These are phyloP conservation scores for Candida schatavii DNA, from an alignment of 805 yeast genomes.

Conservation along the genomic window DNA sequence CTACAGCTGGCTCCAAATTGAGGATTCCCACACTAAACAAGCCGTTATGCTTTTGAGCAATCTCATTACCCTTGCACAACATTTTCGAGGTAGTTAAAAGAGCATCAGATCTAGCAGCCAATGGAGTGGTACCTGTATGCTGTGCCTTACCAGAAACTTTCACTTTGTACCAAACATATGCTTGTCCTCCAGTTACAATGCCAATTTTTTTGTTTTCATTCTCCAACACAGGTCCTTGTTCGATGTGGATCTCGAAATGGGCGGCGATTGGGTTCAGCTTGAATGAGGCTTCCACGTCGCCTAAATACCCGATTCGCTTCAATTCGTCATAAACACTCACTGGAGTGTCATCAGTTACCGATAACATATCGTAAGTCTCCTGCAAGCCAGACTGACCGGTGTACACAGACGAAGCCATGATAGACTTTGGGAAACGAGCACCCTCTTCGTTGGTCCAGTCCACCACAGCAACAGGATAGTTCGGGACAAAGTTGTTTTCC, in stretches of 20 bases:
- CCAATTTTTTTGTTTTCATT: constrained; percentile 56
- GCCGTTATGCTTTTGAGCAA: constrained; percentile 52
- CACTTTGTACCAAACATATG: constrained; percentile 59
- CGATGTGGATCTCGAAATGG: constrained; percentile 74
- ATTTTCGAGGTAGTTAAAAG: constrained; percentile 55
- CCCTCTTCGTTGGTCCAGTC: constrained; percentile 82
- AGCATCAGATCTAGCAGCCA: constrained; percentile 59
- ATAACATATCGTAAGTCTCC: constrained; percentile 48
- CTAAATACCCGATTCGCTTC: constrained; percentile 60
- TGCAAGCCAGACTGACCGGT: constrained; percentile 49
- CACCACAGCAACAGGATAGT: constrained; percentile 61
- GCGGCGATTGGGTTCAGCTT: constrained; percentile 56
- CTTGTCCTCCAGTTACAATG: constrained; percentile 65
- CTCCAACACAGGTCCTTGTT: constrained; percentile 73
- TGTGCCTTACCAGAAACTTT: constrained; percentile 61
- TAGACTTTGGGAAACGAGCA: constrained; percentile 68
- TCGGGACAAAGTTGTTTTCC: constrained; percentile 57
- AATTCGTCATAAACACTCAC: constrained; percentile 55
- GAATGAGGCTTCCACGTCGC: constrained; percentile 47
- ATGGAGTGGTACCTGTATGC: constrained; percentile 75
- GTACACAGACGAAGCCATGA: constrained; percentile 70
- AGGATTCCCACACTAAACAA: constrained; percentile 59
- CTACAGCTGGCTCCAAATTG: constrained; percentile 56
- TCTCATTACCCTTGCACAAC: constrained; percentile 53
- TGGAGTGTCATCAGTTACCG: constrained; percentile 49